Evolutionary conservation across 306 rosid genomes (phyloP).

Genomic region (Urtica urens): DNA sequence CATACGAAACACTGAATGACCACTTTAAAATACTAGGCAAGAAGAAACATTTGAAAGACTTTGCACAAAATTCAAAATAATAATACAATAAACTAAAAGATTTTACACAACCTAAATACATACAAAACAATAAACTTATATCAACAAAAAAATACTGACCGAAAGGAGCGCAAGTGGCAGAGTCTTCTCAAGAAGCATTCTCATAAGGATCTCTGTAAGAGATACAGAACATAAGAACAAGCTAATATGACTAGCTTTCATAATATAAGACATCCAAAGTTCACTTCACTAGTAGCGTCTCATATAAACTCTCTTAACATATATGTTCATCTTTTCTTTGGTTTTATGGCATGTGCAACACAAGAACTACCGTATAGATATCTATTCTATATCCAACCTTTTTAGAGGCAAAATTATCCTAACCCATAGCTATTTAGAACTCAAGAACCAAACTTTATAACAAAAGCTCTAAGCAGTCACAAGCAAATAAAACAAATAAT

Average conservation of each 20-base stretch:
- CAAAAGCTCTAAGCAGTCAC: not conserved
- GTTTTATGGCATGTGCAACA: too few species aligned
- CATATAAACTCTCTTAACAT: too few species aligned
- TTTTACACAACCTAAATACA: too few species aligned
- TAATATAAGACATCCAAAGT: not conserved
- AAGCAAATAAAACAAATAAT: not conserved
- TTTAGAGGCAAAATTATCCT: not conserved
- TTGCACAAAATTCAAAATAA: too few species aligned
- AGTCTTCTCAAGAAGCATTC: slow-evolving; percentile 41
- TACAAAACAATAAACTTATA: not conserved
- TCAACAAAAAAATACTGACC: slow-evolving; percentile 33
- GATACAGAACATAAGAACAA: slow-evolving; percentile 16
- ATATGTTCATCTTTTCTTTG: too few species aligned
- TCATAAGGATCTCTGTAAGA: slow-evolving; percentile 44
- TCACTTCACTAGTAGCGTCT: too few species aligned
- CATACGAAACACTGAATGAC: too few species aligned
- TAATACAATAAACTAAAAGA: too few species aligned
- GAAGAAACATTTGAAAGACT: too few species aligned
- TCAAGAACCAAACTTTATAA: not conserved
- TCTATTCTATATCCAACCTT: not conserved
- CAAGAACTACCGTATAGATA: too few species aligned
- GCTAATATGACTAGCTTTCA: slow-evolving; percentile 4
- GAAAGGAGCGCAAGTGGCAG: slow-evolving; percentile 43
- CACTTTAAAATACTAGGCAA: too few species aligned
- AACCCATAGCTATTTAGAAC: not conserved